phyloP scores from a whole-genome alignment of 1,284 basidiomycete genomes.

The Cutaneotrichosporon mucoides region DNA sequence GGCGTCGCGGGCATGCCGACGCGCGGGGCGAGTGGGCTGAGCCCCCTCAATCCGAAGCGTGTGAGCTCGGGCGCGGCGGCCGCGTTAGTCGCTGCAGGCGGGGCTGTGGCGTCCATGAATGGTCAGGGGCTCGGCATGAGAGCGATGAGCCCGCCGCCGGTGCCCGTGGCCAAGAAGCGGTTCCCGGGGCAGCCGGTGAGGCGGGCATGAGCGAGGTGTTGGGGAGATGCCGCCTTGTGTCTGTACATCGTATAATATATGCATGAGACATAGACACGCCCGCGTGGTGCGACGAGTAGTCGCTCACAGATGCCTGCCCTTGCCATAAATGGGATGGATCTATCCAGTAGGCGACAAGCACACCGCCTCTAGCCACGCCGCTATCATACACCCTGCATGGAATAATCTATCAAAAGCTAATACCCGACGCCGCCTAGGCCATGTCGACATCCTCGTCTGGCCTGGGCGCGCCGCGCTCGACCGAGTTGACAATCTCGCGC shows the following conservation, averaged over 20 bases:
- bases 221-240: no score
- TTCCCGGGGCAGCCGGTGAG: neutral
- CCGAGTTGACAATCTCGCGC: conserved; percentile 62
- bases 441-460: conserved; percentile 47
- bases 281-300: no score
- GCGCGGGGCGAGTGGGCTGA: conserved; percentile 27
- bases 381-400: no score
- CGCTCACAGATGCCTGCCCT: no score
- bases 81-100: conserved; percentile 27
- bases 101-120: conserved; percentile 47
- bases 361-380: no score
- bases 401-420: no score
- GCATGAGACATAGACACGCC: no score
- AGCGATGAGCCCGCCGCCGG: conserved; percentile 32
- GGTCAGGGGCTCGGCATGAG: conserved; percentile 31
- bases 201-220: no score
- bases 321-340: no score
- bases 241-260: no score
- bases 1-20: neutral
- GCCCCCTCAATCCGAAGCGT: conserved; percentile 44
- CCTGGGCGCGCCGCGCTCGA: conserved; percentile 52
- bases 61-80: conserved; percentile 21
- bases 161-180: neutral
- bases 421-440: conserved; percentile 18
- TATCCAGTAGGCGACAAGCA: no score